These are phyloP conservation scores for Rhizopogon rudus DNA, from an alignment of 768 basidiomycete species.

Conservation along the genomic window DNA sequence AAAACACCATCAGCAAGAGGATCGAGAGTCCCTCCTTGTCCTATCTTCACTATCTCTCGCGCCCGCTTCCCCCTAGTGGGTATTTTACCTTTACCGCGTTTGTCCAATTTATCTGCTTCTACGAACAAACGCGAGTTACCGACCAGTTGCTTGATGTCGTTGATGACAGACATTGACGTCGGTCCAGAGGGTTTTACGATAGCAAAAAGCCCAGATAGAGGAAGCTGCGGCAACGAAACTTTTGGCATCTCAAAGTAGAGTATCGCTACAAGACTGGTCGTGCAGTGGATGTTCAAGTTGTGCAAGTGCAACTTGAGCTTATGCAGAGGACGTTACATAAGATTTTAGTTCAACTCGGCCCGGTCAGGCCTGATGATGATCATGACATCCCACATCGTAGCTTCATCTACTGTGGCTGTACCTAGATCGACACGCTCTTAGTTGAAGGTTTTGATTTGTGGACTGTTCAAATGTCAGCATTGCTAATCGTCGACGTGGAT, in stretches of 20 bases:
- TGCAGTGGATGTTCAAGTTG: too few relatives aligned
- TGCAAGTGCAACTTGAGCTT: too few relatives aligned
- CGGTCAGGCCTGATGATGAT: too few relatives aligned
- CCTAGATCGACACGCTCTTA: too few relatives aligned
- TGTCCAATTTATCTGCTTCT: slow-evolving; percentile 51
- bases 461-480: too few relatives aligned
- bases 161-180: slow-evolving; percentile 87
- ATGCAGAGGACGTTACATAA: too few relatives aligned
- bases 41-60: slow-evolving; percentile 65
- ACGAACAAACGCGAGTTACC: slow-evolving; percentile 73
- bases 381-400: too few relatives aligned
- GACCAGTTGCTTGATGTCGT: slow-evolving; percentile 79
- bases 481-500: too few relatives aligned
- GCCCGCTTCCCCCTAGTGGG: slow-evolving; percentile 31
- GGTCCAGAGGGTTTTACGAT: slow-evolving; percentile 90
- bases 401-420: too few relatives aligned
- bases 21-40: slow-evolving; percentile 94
- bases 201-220: slow-evolving; percentile 81
- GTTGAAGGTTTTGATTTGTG: too few relatives aligned
- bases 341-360: too few relatives aligned
- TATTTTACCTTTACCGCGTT: slow-evolving; percentile 39
- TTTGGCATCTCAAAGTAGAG: slow-evolving; percentile 56
- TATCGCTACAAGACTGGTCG: neutral
- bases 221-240: slow-evolving; percentile 43
- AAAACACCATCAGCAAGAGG: slow-evolving; percentile 95